Conservation (phyloP, 371 early-diverging fungal genomes). For the Haplosporangium sp. region DNA sequence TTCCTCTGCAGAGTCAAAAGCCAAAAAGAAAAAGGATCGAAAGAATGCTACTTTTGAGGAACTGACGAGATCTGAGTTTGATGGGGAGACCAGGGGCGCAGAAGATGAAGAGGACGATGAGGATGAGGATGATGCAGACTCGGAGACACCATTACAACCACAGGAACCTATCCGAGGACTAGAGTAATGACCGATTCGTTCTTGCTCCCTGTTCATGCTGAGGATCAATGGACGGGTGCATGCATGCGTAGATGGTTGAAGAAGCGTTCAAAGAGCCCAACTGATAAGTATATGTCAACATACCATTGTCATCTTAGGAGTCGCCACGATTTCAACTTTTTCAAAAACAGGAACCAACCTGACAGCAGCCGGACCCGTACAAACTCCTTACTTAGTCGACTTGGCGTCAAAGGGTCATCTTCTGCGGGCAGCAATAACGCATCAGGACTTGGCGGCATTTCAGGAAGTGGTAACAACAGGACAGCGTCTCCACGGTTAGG, state of each 20-base stretch:
- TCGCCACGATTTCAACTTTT: slow-evolving; percentile 54
- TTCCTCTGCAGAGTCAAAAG: not conserved
- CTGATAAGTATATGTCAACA: no score
- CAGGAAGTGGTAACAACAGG: not conserved
- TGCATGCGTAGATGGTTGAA: not conserved
- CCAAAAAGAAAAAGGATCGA: slow-evolving; percentile 2
- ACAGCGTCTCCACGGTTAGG: slow-evolving; percentile 37
- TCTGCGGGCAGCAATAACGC: not conserved
- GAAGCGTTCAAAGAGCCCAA: no score
- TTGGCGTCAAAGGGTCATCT: slow-evolving; percentile 22
- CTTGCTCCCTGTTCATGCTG: not conserved
- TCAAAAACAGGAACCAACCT: slow-evolving; percentile 45
- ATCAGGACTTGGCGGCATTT: not conserved
- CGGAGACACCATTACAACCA: slow-evolving; percentile 44
- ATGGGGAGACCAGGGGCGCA: not conserved
- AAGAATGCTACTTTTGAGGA: slow-evolving; percentile 7
- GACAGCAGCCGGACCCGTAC: slow-evolving; percentile 25
- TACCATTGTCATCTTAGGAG: slow-evolving; percentile 21
- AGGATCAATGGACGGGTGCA: not conserved
- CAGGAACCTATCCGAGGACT: slow-evolving; percentile 47
- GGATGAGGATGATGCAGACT: slow-evolving; percentile 37
- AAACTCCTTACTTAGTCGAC: slow-evolving; percentile 37
- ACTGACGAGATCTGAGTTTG: slow-evolving; percentile 15
- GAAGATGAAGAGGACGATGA: slow-evolving; percentile 8
- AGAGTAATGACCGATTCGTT: slow-evolving; percentile 26